Evolutionary conservation across 495 filamentous ascomycete genomes (phyloP).

Genomic region (Pyrenula massariospora): DNA sequence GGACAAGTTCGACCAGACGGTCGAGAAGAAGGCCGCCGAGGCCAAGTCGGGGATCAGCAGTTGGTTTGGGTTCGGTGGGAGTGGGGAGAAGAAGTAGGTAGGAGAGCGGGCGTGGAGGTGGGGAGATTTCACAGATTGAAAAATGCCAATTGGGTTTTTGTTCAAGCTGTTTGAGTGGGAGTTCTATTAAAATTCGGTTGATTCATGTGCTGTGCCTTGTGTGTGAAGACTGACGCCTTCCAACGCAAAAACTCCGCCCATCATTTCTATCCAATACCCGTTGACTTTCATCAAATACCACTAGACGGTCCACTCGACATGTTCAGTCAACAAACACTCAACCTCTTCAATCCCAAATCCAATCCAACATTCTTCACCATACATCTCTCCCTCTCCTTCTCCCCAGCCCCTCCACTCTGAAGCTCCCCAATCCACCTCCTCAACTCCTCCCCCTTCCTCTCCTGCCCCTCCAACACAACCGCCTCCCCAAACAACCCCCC

Average conservation of each 20-base stretch:
- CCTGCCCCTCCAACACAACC: conserved; percentile 1
- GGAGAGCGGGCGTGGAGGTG: too few species aligned
- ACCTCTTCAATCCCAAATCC: neutral
- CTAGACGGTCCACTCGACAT: too few species aligned
- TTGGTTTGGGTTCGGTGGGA: neutral
- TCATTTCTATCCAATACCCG: too few species aligned
- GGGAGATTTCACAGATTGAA: too few species aligned
- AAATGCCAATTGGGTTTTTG: too few species aligned
- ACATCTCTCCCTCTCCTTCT: neutral
- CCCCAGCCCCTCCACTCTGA: too few species aligned
- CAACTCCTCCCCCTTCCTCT: neutral
- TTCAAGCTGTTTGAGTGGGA: too few species aligned
- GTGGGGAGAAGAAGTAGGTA: neutral
- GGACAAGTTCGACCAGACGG: conserved; percentile 52
- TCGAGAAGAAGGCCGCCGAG: conserved; percentile 53
- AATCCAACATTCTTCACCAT: neutral
- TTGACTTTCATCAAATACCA: too few species aligned
- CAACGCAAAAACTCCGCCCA: too few species aligned
- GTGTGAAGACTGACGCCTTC: too few species aligned
- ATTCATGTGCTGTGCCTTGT: too few species aligned
- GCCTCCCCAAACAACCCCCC: neutral
- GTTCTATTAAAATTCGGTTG: too few species aligned
- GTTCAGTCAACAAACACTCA: neutral
- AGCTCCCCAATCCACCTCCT: neutral
- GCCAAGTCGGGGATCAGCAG: neutral